Evolutionary conservation across 2,329 filamentous ascomycete species (phyloP), one percentile per base, ranked within the genome.

Genomic region (Claviceps quebecensis): DNA sequence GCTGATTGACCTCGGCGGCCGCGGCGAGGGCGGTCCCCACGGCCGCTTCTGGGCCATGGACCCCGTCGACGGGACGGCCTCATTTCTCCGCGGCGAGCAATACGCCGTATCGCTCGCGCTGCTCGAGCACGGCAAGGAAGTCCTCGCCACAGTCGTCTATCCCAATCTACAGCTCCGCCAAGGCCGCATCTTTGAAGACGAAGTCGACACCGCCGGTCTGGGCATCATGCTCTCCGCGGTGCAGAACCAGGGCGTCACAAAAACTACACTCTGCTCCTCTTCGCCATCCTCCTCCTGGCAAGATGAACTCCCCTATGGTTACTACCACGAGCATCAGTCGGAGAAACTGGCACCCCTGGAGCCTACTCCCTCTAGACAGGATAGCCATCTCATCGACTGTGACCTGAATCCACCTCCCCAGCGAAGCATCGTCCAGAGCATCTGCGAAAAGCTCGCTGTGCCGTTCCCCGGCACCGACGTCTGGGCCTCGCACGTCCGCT

Each of bases 41-140:
- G 66, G 71, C 0, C 66, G 73, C 1, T 71, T 77, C 49, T 84
- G 80, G 80, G 73, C 80, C 34, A 72, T 84, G 60, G 80, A 84
- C 58, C 80, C 80, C 0, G 75, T 84, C 7, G 80, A 84, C 56
- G 80, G 80, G 34, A 84, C 80, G 1, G 75, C 74, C 16, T 76
- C 78, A 0, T 84, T 81, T 53, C 73, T 84, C 56, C 66, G 66
- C 40, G 76, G 76, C 3, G 71, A 79, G 62, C 80, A 84, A 63
- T 84, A 83, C 53, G 80, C 75, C 3, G 77, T 84, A 4, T 77
- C 77, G 54, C 65, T 83, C 19, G 74, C 76, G 3, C 64, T 84
- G 55, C 63, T 83, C 2, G 72, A 78, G 53, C 68, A 81, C 50
- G 80, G 80, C 3, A 58, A 64, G 45, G 76, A 84, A 61, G 67